Evolutionary conservation across 306 rosid species (phyloP).

Genomic region (Dalbergia cultrata): DNA sequence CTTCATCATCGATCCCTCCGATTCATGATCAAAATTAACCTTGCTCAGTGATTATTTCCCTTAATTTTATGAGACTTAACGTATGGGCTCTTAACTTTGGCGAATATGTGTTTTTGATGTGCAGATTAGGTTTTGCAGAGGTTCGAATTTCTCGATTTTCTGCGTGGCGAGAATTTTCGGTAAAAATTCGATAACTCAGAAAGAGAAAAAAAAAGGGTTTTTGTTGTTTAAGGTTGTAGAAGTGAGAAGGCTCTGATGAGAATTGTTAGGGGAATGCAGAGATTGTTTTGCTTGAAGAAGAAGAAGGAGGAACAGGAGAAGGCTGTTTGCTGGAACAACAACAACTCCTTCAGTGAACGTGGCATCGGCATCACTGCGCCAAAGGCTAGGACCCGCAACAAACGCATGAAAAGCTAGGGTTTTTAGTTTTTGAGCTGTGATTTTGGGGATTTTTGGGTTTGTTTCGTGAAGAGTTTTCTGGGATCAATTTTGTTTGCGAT

Average conservation of each 20-base stretch:
- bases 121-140: conserved; percentile 62
- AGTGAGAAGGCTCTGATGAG: conserved; percentile 90
- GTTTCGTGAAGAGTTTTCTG: too few species aligned
- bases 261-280: conserved; percentile 99
- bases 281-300: conserved; percentile 81
- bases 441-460: too few species aligned
- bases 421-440: background rate
- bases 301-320: conserved; percentile 28
- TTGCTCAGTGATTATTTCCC: background rate
- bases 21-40: conserved; percentile 1
- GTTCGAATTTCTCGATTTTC: conserved; percentile 11
- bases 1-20: conserved; percentile 22
- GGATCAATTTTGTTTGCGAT: conserved; percentile 38
- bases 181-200: conserved; percentile 60
- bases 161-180: conserved; percentile 43
- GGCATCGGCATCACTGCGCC: conserved; percentile 90
- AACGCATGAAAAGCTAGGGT: conserved; percentile 50
- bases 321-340: conserved; percentile 54
- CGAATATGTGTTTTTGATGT: conserved; percentile 32
- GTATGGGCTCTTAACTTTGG: too few species aligned
- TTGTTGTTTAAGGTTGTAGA: conserved; percentile 85
- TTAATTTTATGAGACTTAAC: background rate
- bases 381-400: conserved; percentile 92
- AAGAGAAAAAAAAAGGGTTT: conserved; percentile 24
- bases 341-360: conserved; percentile 66